Conservation (phyloP, 2,329 filamentous ascomycete genomes). For the Rosellinia necatrix region DNA sequence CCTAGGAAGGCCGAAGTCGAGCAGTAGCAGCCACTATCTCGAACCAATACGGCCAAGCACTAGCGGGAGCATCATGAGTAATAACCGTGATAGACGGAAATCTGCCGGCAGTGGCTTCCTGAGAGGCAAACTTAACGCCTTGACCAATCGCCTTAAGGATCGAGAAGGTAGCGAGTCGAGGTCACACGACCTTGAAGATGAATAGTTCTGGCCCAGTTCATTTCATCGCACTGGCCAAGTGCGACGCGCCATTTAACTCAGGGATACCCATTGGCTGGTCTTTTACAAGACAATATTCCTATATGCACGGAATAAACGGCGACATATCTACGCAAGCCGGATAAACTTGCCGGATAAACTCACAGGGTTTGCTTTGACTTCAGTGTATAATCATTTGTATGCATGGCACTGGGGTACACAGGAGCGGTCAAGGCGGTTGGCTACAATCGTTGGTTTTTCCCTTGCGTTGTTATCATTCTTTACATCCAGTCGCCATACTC, state of each 20-base stretch:
- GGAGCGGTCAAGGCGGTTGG: conserved; percentile 5
- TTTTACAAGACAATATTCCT: neutral
- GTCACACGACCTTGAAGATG: conserved; percentile 23
- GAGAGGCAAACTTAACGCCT: conserved; percentile 44
- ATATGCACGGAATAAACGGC: neutral
- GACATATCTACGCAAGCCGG: neutral
- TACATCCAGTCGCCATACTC: neutral
- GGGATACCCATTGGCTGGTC: neutral
- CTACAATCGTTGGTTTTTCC: conserved; percentile 4
- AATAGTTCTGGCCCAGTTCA: conserved; percentile 17
- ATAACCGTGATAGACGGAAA: conserved; percentile 31
- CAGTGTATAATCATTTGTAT: conserved; percentile 7
- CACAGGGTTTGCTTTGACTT: neutral
- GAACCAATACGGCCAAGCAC: conserved; percentile 26
- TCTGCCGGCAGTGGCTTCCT: conserved; percentile 42
- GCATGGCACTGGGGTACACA: conserved; percentile 20
- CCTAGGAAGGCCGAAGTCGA: conserved; percentile 36
- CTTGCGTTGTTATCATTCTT: neutral
- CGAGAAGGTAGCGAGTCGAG: conserved; percentile 28
- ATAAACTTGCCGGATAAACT: neutral
- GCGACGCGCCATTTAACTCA: neutral
- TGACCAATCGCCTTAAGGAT: conserved; percentile 37
- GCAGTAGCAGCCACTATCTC: conserved; percentile 28
- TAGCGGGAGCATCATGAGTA: conserved; percentile 23
- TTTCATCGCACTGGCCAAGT: neutral